Percentiles rank a stretch among this genome's conserved stretches.
Conservation (phyloP, 139 green algal genomes). For the Monoraphidium neglectum region DNA sequence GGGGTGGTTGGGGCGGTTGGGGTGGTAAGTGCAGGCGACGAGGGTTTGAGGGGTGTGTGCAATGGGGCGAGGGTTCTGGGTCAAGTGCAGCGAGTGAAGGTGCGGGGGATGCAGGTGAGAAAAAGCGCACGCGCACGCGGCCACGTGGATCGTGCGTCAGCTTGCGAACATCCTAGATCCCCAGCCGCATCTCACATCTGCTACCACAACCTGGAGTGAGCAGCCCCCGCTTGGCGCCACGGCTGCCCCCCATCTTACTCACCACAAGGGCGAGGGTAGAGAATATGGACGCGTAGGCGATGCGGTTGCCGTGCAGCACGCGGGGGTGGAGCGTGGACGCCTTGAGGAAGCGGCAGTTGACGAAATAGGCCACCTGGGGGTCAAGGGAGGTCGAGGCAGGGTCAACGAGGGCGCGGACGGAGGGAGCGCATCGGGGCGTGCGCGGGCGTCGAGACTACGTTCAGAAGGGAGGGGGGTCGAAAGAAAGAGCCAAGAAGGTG, state of each 20-base stretch:
- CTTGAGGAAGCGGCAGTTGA: conserved; percentile 24
- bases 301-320: conserved; percentile 24
- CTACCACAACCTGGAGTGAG: neutral
- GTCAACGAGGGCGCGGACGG: too few relatives aligned
- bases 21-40: neutral
- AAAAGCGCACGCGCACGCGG: neutral
- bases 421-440: too few relatives aligned
- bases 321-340: conserved; percentile 19
- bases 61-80: neutral
- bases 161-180: neutral
- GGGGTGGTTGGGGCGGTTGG: neutral
- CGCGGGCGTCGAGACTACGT: too few relatives aligned
- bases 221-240: neutral
- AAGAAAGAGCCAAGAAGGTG: too few relatives aligned
- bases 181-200: neutral
- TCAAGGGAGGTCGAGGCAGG: neutral
- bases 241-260: neutral
- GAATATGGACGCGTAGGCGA: neutral
- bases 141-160: neutral
- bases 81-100: neutral
- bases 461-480: too few relatives aligned
- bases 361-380: neutral
- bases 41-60: neutral
- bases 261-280: conserved; percentile 19
- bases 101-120: neutral